Base-by-base conservation (phyloP, 176 grass and related monocot species). In the Triticum timopheevii region DNA sequence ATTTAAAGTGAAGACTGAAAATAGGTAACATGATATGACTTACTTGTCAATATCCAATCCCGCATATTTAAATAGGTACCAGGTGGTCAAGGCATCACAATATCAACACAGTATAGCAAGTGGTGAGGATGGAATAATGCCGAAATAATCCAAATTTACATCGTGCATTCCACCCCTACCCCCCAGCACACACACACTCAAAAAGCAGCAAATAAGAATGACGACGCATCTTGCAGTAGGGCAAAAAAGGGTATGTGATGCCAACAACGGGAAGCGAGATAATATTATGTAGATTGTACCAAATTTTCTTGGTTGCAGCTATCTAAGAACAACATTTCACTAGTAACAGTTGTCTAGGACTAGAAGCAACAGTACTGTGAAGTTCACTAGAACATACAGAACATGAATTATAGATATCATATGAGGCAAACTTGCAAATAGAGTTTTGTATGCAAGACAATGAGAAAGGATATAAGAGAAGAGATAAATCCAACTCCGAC, bases 61-160 rank as follows among this genome's bases (percentile, higher is more conserved):
- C 82, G 97, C 97, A 94, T 98, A 98, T 67, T 98, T 98, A 84
- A 98, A 98, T 78, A 98, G 97, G 92, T 98, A 93, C 24, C 36
- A 49, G 75, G 80, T 77, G 56, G 94, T 98, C 90, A 98, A 98
- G 97, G 92, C 52, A 82, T 88, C 84, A 89, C 91, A 95, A 77
- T 36, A 80, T 77, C 17, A 65, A 65, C 73, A 28, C 72, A 87
- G 62, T 50, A 61, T 12, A 86, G 20, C 17, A 79, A 63, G 42
- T 31, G 89, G 31, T 34, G 58, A 20, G 28, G 6, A 35, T 24
- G 86, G 23, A 68, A 72, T 65, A 83, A 44, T 73, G 16, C 22
- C 49, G 28, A 86, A 59, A 67, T 66, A 24, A 20, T 68, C 62
- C 47, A 88, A 80, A 23, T 31, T 80, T 31, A 75, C 9, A 76